Conservation (phyloP, 441 rosid species). For the Adansonia gregorii region DNA sequence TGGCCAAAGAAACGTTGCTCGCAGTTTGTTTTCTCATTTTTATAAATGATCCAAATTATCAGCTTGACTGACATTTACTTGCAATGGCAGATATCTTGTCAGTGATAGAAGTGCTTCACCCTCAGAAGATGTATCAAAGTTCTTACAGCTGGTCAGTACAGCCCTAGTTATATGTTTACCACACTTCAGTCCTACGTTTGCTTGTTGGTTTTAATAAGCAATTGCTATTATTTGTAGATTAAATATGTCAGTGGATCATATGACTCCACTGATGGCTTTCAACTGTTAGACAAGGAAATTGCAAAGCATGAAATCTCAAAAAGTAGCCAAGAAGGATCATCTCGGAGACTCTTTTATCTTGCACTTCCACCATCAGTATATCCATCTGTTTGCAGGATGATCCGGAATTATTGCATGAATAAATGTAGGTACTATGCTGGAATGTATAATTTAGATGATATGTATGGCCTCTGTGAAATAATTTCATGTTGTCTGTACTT, state of each 20-base stretch:
- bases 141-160: conserved; percentile 77
- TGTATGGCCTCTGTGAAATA: neutral
- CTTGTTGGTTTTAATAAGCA: conserved; percentile 30
- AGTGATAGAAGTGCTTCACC: conserved; percentile 54
- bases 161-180: conserved; percentile 14
- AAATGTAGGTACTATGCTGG: conserved; percentile 58
- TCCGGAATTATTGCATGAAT: conserved; percentile 77
- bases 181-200: neutral
- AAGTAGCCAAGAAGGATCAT: conserved; percentile 68
- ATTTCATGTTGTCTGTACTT: conserved; percentile 13
- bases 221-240: conserved; percentile 52
- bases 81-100: conserved; percentile 63
- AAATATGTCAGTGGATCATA: conserved; percentile 93
- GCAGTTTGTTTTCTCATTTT: neutral
- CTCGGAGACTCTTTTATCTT: conserved; percentile 88
- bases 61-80: conserved; percentile 17
- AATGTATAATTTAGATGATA: conserved; percentile 15
- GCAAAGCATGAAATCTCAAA: conserved; percentile 72
- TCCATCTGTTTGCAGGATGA: conserved; percentile 93
- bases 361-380: conserved; percentile 99
- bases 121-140: conserved; percentile 55
- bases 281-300: conserved; percentile 72
- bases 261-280: conserved; percentile 83
- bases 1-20: neutral
- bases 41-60: conserved; percentile 16